A percentile compares a stretch with the other conserved stretches of the same genome.
Evolutionary conservation across 768 basidiomycete genomes (phyloP).

Genomic region (Hypsizygus marmoreus): DNA sequence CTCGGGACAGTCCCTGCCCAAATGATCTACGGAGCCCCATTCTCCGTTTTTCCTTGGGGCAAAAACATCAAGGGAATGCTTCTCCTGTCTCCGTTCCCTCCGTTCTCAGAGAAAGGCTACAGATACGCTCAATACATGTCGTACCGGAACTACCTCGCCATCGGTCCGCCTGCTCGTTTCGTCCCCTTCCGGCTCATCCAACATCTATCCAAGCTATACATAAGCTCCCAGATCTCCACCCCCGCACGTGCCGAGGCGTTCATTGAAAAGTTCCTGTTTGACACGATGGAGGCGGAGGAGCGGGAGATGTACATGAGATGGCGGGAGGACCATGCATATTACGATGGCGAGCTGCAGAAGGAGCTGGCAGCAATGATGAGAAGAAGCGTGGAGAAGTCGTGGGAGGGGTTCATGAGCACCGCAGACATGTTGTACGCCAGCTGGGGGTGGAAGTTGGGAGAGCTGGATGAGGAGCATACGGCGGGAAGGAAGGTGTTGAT

Average conservation of each 20-base stretch:
- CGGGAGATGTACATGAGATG: conserved; percentile 37
- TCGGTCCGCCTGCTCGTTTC: conserved; percentile 37
- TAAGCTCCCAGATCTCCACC: conserved; percentile 34
- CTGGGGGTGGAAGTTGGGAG: conserved; percentile 43
- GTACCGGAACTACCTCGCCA: conserved; percentile 39
- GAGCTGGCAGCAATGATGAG: conserved; percentile 36
- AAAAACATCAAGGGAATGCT: conserved; percentile 42
- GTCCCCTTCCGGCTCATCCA: conserved; percentile 35
- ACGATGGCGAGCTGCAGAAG: conserved; percentile 40
- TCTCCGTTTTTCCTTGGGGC: conserved; percentile 46
- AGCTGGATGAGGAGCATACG: conserved; percentile 45
- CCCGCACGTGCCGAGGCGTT: conserved; percentile 39
- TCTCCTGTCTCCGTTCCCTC: conserved; percentile 40
- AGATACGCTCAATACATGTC: conserved; percentile 38
- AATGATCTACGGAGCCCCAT: conserved; percentile 51
- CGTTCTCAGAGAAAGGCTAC: conserved; percentile 32
- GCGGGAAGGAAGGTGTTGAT: conserved; percentile 37
- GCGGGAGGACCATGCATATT: conserved; percentile 36
- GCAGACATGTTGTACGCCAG: conserved; percentile 38
- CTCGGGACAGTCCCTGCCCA: conserved; percentile 50
- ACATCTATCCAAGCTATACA: conserved; percentile 23
- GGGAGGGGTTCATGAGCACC: conserved; percentile 45
- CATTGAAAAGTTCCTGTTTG: conserved; percentile 35
- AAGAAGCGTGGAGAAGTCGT: conserved; percentile 42
- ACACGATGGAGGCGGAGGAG: conserved; percentile 33